Base-by-base conservation (phyloP, 2,329 filamentous ascomycete genomes). In the Colletotrichum tropicale region DNA sequence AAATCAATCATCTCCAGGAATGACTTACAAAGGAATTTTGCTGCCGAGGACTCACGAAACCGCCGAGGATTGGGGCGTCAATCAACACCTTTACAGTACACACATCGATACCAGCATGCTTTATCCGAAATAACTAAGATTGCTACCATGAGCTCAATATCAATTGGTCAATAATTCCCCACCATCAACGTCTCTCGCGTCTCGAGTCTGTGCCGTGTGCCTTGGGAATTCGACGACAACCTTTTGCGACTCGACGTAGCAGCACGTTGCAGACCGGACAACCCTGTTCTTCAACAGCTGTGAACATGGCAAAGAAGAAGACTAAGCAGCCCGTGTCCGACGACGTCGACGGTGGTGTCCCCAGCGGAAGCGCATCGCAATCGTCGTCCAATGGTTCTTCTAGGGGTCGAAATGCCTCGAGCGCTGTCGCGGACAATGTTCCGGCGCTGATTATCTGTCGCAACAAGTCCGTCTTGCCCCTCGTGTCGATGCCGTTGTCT, bases 361-460 rank as follows among this genome's bases (percentile, higher is more conserved):
- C 61, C 5, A 77, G 58, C 28, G 74, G 60, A 18, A 76, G 60
- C 71, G 62, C 61, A 70, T 76, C 72, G 62, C 68, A 71, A 36
- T 38, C 68, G 24, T 56, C 56, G 26, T 62, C 74, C 7, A 66
- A 21, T 52, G 64, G 58, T n/a, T 72, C 69, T 9, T 34, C 38
- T 26, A 68, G 69, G 67, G 32, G 52, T 13, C 83, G 81, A 69
- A 73, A 79, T 38, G 56, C 73, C 28, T 60, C 77, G 36, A 74
- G 79, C 61, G 76, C 74, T 81, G n/a, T 80, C 82, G 65, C 84
- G 84, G 24, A 84, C 86, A 55, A 85, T 85, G 61, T 65, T 66
- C 88, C 90, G 77, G 86, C 89, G 55, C 85, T 93, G 58, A 89
- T 91, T 66, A 92, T 92, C 77, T 93, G 91, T 86, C 91, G 92